Base-by-base conservation (phyloP, 2,329 filamentous ascomycete species). In the Microthyrium microscopicum region DNA sequence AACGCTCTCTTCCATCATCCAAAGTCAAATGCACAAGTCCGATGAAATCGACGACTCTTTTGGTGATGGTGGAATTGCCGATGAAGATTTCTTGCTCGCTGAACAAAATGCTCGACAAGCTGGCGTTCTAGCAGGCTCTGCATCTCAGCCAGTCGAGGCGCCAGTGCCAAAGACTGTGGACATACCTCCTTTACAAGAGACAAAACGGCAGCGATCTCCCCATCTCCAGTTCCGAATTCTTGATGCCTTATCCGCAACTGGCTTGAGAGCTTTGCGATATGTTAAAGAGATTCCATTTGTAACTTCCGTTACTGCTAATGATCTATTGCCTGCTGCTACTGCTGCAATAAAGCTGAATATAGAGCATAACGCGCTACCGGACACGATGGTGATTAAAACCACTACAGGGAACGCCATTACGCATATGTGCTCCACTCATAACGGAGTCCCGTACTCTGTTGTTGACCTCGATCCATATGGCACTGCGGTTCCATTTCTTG, bases 401-500 rank as follows among this genome's bases (percentile, higher is more conserved):
- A 77, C 74, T 20, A 74, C 76, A 21, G 78, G 81, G 28, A 87
- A 95, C 56, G 89, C 89, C 1, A 70, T 89, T 29, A 74, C 73
- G 4, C 82, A 92, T 55, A 95, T 98, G 87, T n/a, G n/a, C n/a
- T n/a, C n/a, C n/a, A n/a, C n/a, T n/a, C 94, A 95, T 53, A 67
- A 68, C 40, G 39, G 53, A 5, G 5, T 13, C 21, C 73, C 68
- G 46, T 98, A 92, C 52, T 82, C 95, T 53, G 85, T 94, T 16
- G 89, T 98, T 41, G 89, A 98, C 51, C 68, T 98, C 20, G 89
- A 98, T 51, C 89, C 89, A 0, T 98, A 98, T 47, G 89, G 89
- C 26, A 91, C 83, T 0, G 89, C 87, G 1, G 82, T 81, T 7
- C 80, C 82, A 2, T 98, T 98, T 54, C 68, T 98, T 34, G 89